Evolutionary conservation across 805 yeast species (phyloP).

Genomic region (Ogataea pilisensis): DNA sequence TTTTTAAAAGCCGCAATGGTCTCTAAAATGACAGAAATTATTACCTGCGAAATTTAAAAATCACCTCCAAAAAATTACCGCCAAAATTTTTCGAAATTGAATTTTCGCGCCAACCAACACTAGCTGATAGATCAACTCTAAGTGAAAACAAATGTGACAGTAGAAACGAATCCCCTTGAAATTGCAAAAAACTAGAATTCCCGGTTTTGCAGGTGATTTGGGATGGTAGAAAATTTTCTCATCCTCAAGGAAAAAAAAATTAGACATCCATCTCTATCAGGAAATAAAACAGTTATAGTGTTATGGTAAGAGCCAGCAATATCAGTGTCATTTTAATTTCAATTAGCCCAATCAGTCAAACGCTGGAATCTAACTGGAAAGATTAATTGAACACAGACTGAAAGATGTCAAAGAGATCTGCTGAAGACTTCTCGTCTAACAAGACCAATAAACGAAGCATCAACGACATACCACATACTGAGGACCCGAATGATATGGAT

Average conservation of each 20-base stretch:
- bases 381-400: background rate
- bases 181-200: too few species aligned
- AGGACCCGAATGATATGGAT: slow-evolving; percentile 42
- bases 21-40: too few species aligned
- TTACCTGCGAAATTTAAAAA: too few species aligned
- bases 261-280: background rate
- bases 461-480: slow-evolving; percentile 12
- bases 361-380: background rate
- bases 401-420: slow-evolving; percentile 35
- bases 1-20: too few species aligned
- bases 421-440: slow-evolving; percentile 20
- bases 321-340: background rate
- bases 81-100: too few species aligned
- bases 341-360: background rate
- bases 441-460: slow-evolving; percentile 19
- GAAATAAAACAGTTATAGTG: background rate
- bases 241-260: background rate
- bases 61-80: too few species aligned
- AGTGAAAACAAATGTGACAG: too few species aligned
- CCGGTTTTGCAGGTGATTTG: too few species aligned
- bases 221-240: background rate
- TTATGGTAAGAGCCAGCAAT: background rate
- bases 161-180: too few species aligned
- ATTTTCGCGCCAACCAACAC: too few species aligned
- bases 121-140: too few species aligned